Base-by-base conservation (phyloP, 805 yeast genomes). In the Komagataella pseudopastoris region DNA sequence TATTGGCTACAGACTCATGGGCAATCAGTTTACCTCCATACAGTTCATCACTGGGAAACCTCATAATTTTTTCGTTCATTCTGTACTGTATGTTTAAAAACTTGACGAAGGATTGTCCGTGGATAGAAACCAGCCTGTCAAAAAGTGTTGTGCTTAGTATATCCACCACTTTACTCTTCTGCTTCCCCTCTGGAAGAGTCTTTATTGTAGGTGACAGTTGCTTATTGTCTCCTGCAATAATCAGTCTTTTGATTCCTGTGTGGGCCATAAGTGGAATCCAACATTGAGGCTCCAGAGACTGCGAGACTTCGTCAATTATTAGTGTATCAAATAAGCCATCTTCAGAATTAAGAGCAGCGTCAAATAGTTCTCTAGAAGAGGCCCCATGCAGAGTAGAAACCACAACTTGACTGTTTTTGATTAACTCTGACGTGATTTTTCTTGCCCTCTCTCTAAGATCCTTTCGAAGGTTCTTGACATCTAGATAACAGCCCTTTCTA, bases 251-350 rank as follows among this genome's bases (percentile, higher is more conserved):
- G 46, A 78, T 64, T 20, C 79, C 74, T 12, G 74, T 66, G 59
- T 86, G 91, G 44, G 77, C 75, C 3, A 88, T 71, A 6, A 93
- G 54, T 0, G 99, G 97, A 22, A 91, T 89, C 97, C 97, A 90
- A 60, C 97, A 89, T 57, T 91, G 96, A 1, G 97, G 96, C 60
- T 91, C 96, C 51, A 91, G 67, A 8, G 96, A 76, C 64, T 91
- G 99, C 0, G 97, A 88, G 0, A 91, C 96, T 65, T 91, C 99
- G 66, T 91, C 99, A 43, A 91, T 90, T 10, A 93, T 85, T 36
- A 91, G 71, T 0, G 95, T 80, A 56, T 87, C 88, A 60, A 91
- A 88, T 10, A 81, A 61, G 43, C 65, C 68, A 45, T 65, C 52
- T 6, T 30, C 48, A 12, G 43, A 43, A 17, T 50, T 30, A 6